Percentiles rank a stretch among this genome's conserved stretches.
Conservation (phyloP, 208 protist species). For the Acanthamoeba sp. region DNA sequence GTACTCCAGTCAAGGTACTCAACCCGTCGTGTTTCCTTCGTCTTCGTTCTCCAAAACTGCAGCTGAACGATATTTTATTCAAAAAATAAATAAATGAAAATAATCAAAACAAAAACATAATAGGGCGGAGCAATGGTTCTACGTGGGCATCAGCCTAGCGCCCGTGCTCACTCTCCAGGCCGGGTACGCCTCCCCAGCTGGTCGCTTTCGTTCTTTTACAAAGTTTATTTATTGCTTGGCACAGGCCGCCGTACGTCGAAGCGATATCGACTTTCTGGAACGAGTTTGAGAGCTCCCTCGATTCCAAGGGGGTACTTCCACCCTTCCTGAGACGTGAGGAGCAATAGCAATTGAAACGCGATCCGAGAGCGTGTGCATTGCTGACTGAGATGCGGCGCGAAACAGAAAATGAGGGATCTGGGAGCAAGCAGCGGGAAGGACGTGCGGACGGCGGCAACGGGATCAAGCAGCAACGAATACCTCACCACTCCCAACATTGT, state of each 20-base stretch:
- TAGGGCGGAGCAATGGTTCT: slow-evolving; percentile 65
- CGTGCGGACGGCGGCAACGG: background rate
- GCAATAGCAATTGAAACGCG: too few species aligned
- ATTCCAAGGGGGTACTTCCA: slow-evolving; percentile 5
- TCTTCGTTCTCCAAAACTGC: background rate
- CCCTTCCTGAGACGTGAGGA: background rate
- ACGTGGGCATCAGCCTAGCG: slow-evolving; percentile 50
- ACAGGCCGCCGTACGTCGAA: background rate
- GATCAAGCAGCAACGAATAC: slow-evolving; percentile 18
- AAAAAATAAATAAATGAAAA: background rate
- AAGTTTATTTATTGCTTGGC: background rate
- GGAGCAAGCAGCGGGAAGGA: slow-evolving; percentile 3
- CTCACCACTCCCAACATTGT: slow-evolving; percentile 63
- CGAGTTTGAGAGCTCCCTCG: slow-evolving; percentile 46
- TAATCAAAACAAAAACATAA: background rate
- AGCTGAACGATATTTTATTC: background rate
- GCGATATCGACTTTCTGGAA: background rate
- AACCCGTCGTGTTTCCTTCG: too few species aligned
- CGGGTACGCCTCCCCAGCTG: background rate
- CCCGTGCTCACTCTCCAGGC: slow-evolving; percentile 1
- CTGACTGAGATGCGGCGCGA: background rate
- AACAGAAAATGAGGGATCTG: slow-evolving; percentile 47
- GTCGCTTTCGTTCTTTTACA: background rate
- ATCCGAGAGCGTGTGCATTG: background rate
- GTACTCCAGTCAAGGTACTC: background rate